Base-by-base conservation (phyloP, 1,284 basidiomycete species). In the Leccinum subfulvum region DNA sequence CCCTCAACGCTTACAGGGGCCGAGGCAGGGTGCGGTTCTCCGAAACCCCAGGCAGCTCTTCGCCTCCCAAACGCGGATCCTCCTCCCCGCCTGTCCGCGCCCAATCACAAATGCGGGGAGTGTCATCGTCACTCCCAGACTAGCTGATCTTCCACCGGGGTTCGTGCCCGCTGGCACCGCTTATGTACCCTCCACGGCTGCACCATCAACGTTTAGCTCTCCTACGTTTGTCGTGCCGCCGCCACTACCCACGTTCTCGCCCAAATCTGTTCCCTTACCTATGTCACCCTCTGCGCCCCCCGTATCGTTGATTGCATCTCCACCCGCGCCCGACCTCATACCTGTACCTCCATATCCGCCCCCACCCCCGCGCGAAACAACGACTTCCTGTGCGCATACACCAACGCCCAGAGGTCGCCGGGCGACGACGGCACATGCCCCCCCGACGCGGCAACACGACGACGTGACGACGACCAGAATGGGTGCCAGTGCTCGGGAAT, bases 311-410 rank as follows among this genome's bases (percentile, higher is more conserved):
- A 47, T 47, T 21, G 18, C 44, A 47, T 4, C 44, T 21, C 61
- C 70, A 1, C 64, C 62, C 18, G 5, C 61, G 57, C 44, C 61
- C 1, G 63, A 66, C 9, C 2, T 33, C 33, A 54, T 64, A 28
- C 62, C 57, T 8, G 47, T 52, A 3, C 65, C 68, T 58, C 59
- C 68, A 63, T 69, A 67, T 13, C 73, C 74, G 47, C 75, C 76
- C 13, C 66, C 71, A 21, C 72, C 71, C n/a, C 65, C 71, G 21
- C 70, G 68, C 41, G 75, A 77, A 3, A 30, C 30, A 30, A 30
- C 9, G 30, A 30, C 30, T 30, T 30, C 30, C 30, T 30, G 30
- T 0, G 30, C 30, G 30, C 30, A 30, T 30, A 30, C 30, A 30
- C 30, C 30, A 30, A 30, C 30, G 30, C 30, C 30, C 30, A 30